phyloP scores from a whole-genome alignment of 2,329 filamentous ascomycete genomes.

The Colletotrichum sidae region DNA sequence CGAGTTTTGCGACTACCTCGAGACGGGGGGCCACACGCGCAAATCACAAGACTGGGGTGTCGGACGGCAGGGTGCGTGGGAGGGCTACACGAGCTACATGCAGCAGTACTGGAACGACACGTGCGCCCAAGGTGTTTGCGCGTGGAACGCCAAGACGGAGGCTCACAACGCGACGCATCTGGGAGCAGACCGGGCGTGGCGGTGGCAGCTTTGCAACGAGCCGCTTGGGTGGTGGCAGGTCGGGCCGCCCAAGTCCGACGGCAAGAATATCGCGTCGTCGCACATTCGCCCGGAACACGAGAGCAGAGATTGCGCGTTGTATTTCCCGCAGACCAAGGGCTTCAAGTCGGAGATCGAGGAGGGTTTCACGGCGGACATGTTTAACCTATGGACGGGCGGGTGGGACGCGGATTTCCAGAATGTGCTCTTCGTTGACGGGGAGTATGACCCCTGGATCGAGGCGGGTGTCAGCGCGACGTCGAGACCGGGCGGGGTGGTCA shows the following conservation, averaged over 20 bases:
- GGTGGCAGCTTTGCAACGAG: slow-evolving; percentile 36
- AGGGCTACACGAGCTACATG: slow-evolving; percentile 4
- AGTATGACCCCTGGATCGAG: slow-evolving; percentile 32
- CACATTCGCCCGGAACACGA: slow-evolving; percentile 12
- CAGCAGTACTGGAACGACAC: neutral
- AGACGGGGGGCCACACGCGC: slow-evolving; percentile 14
- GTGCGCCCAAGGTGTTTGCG: slow-evolving; percentile 10
- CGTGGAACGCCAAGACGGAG: neutral
- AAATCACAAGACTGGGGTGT: slow-evolving; percentile 1
- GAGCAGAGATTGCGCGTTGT: slow-evolving; percentile 11
- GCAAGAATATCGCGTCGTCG: slow-evolving; percentile 29
- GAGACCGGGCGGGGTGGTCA: slow-evolving; percentile 24
- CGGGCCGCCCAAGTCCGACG: slow-evolving; percentile 23
- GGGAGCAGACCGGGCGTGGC: slow-evolving; percentile 11
- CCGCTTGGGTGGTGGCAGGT: slow-evolving; percentile 32
- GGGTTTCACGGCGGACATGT: slow-evolving; percentile 28
- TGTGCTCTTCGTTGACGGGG: slow-evolving; percentile 33
- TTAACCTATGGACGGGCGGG: slow-evolving; percentile 30
- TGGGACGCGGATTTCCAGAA: slow-evolving; percentile 31
- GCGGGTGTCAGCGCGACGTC: slow-evolving; percentile 30
- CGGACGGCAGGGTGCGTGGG: slow-evolving; percentile 16
- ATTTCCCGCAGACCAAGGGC: slow-evolving; percentile 21
- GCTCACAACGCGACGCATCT: slow-evolving; percentile 3
- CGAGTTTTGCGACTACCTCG: slow-evolving; percentile 22
- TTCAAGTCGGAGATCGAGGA: slow-evolving; percentile 19